Base-by-base conservation (phyloP, 2,329 filamentous ascomycete species). In the Exophiala dermatitidis region DNA sequence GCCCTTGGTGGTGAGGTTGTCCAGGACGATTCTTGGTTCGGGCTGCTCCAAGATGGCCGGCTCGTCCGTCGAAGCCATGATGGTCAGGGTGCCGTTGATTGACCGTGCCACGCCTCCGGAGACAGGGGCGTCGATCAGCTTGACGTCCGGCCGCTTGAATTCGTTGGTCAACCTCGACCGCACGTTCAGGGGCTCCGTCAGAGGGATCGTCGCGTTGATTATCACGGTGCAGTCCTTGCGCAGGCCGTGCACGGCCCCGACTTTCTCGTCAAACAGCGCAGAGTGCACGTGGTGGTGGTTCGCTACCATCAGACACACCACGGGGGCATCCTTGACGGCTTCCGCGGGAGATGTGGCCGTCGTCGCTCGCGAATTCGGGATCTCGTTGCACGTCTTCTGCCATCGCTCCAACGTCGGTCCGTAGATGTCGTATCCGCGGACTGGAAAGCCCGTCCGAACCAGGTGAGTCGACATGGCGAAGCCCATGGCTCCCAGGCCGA, bases 391-490 rank as follows among this genome's bases (percentile, higher is more conserved):
- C 0, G 81, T 82, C 3, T 75, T 69, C 40, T 76, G 70, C 72
- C 88, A 88, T 26, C 77, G 78, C 51, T 85, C 79, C 33, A 88
- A 76, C 0, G 84, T 82, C 4, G 84, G 82, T 2, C 73, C 72
- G 71, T 80, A 88, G 38, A 88, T 79, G 64, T 90, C 86, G 66
- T 82, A 89, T 52, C 85, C 85, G 26, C 80, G 83, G 28, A 89
- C 84, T 29, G 72, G 56, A 68, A 84, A 86, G 53, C 83, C 83
- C 59, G 79, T 71, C 60, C 82, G 81, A 63, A 88, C 74, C 43
- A 90, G 78, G 65, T 88, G 78, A 55, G 80, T 86, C 59, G 86
- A 86, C 85, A 90, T 89, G 66, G 86, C 86, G 67, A 88, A 86
- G 65, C 86, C 86, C 86, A 89, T 89, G 69, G 85, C 85, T 52